phyloP scores from a whole-genome alignment of 345 rosid genomes.

The Eucalyptus erythrocorys region DNA sequence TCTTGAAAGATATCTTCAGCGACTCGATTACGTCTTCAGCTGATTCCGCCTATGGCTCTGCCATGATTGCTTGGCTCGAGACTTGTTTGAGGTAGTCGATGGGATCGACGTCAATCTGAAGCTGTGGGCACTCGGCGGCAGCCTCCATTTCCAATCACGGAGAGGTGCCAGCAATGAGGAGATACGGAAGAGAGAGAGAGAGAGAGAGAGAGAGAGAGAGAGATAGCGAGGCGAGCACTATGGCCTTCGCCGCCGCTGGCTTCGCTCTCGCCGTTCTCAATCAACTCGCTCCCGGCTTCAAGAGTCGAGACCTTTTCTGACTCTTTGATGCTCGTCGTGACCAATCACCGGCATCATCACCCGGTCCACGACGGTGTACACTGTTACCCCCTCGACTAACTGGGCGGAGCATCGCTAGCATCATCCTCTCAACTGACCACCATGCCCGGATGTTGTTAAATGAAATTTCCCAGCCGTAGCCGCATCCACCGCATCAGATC shows the following conservation, averaged over 20 bases:
- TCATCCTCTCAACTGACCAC: no score
- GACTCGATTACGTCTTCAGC: no score
- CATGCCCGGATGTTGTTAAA: no score
- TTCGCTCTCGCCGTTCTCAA: background rate
- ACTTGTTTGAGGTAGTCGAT: background rate
- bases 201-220: background rate
- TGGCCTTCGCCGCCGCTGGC: background rate
- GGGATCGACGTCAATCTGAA: background rate
- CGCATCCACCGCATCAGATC: background rate
- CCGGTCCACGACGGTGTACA: background rate
- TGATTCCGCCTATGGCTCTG: conserved; percentile 15
- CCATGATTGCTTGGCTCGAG: background rate
- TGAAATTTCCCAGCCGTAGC: no score
- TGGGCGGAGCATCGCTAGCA: background rate
- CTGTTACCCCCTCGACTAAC: background rate
- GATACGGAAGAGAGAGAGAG: background rate
- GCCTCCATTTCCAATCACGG: background rate
- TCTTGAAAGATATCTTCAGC: no score
- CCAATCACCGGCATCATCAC: background rate
- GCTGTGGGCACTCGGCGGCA: fast-evolving
- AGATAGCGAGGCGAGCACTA: background rate
- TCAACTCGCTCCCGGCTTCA: background rate
- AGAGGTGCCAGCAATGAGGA: background rate
- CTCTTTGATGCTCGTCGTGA: background rate
- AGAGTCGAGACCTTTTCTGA: background rate